These are phyloP conservation scores for Erigeron canadensis DNA, from an alignment of 129 eudicot genomes.

Conservation along the genomic window DNA sequence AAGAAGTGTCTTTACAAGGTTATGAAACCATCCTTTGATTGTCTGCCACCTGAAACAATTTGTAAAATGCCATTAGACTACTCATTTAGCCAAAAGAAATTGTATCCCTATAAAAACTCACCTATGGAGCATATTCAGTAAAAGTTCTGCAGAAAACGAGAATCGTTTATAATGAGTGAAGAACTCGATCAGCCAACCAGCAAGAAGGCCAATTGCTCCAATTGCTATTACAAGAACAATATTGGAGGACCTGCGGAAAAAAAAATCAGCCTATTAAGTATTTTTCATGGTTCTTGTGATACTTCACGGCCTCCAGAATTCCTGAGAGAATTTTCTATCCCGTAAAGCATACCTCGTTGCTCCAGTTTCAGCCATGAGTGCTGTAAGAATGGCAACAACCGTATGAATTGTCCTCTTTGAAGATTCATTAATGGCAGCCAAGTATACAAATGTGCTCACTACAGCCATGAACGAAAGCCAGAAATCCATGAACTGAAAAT, in stretches of 20 bases:
- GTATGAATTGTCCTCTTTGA: slow-evolving; percentile 78
- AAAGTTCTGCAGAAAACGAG: slow-evolving; percentile 39
- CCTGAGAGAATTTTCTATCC: not conserved
- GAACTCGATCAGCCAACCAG: slow-evolving; percentile 78
- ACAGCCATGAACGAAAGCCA: slow-evolving; percentile 98
- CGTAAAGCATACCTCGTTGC: slow-evolving; percentile 62
- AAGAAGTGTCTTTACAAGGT: slow-evolving; percentile 41
- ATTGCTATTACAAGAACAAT: slow-evolving; percentile 60
- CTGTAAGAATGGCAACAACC: slow-evolving; percentile 68
- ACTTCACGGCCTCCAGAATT: slow-evolving; percentile 6
- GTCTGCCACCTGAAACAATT: slow-evolving; percentile 53
- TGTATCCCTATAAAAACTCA: slow-evolving; percentile 16
- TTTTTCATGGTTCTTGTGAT: not conserved
- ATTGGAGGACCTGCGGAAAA: slow-evolving; percentile 59
- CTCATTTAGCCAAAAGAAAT: slow-evolving; percentile 12
- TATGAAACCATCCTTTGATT: slow-evolving; percentile 40
- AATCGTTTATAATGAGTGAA: slow-evolving; percentile 37
- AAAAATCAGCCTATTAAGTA: not conserved
- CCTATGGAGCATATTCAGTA: slow-evolving; percentile 46
- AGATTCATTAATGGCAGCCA: slow-evolving; percentile 67
- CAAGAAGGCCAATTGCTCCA: slow-evolving; percentile 59
- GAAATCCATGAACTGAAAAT: slow-evolving; percentile 75
- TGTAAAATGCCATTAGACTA: not conserved
- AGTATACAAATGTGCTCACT: slow-evolving; percentile 81
- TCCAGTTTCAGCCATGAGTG: slow-evolving; percentile 73